Evolutionary conservation across 306 rosid species (phyloP).

Genomic region (Prunus fruticosa): DNA sequence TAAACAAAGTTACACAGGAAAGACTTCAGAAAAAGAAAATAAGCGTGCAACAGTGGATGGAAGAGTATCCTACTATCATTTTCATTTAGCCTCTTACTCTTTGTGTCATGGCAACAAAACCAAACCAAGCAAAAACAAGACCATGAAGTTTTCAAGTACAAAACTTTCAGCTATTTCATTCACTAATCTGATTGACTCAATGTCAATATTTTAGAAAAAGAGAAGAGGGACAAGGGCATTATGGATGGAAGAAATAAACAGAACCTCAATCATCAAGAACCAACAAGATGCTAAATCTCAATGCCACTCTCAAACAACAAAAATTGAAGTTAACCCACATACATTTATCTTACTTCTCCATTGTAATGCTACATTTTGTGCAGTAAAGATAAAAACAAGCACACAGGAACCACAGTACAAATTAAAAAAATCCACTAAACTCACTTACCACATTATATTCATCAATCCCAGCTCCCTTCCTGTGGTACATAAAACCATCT

Average conservation of each 20-base stretch:
- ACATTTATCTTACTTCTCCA: background rate
- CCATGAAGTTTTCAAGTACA: background rate
- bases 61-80: background rate
- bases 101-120: background rate
- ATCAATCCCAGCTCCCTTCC: background rate
- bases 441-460: background rate
- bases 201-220: background rate
- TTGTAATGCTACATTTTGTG: background rate
- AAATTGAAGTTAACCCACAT: background rate
- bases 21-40: background rate
- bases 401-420: background rate
- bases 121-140: background rate
- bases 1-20: slow-evolving; percentile 16
- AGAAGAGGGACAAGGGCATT: background rate
- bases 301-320: background rate
- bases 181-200: background rate
- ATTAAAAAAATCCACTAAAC: background rate
- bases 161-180: background rate
- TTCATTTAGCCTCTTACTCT: background rate
- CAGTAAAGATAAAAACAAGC: background rate
- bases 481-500: background rate
- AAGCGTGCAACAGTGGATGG: background rate
- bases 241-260: background rate
- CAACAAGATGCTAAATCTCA: background rate
- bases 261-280: slow-evolving; percentile 10